These are phyloP conservation scores for Emmonsia crescens DNA, from an alignment of 2,329 filamentous ascomycete genomes.

Conservation along the genomic window DNA sequence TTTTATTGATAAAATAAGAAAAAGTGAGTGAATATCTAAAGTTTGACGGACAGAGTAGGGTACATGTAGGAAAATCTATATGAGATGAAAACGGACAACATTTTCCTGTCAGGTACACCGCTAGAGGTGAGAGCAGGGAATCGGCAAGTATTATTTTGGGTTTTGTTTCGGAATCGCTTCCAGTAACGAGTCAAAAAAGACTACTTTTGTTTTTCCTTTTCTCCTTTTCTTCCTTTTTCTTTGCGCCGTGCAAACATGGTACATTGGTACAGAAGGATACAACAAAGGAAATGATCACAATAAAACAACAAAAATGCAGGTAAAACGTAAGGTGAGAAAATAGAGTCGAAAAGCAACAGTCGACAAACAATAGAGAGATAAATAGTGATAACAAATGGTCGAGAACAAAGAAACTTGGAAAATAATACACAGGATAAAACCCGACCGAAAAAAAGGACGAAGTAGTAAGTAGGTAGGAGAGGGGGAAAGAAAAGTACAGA, in stretches of 20 bases:
- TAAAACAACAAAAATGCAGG: neutral
- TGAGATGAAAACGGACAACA: neutral
- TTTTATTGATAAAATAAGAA: neutral
- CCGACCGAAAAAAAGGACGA: neutral
- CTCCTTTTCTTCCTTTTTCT: neutral
- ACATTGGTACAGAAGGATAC: too few relatives aligned
- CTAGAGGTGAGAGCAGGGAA: neutral
- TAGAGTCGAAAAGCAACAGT: neutral
- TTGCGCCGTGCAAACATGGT: too few relatives aligned
- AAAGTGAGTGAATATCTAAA: neutral
- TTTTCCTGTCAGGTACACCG: too few relatives aligned
- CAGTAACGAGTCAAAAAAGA: too few relatives aligned
- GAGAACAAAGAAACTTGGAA: neutral
- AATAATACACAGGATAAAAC: neutral
- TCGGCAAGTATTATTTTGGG: neutral
- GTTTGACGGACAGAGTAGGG: neutral
- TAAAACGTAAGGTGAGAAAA: neutral
- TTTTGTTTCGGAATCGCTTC: neutral
- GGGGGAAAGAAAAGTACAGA: slow-evolving; percentile 3
- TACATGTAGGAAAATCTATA: neutral
- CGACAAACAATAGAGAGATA: neutral
- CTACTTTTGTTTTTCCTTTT: neutral
- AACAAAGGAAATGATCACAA: neutral
- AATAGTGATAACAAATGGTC: neutral
- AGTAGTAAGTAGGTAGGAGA: neutral